Percentiles rank a stretch among this genome's conserved stretches.
Conservation (phyloP, 371 early-diverging fungal species). For the Rhizopus sp. region DNA sequence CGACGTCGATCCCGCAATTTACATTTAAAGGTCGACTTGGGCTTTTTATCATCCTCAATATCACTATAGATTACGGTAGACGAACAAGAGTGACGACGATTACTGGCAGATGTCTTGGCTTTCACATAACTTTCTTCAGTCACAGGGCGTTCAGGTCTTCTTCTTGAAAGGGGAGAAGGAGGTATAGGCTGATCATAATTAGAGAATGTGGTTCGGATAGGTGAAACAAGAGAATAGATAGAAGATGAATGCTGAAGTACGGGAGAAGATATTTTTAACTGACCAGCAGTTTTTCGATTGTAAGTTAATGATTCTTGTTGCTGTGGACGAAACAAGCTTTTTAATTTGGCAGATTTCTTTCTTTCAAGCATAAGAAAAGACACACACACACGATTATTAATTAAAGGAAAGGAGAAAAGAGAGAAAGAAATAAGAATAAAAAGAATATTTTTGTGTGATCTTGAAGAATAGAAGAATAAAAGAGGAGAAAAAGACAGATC, state of each 20-base stretch:
- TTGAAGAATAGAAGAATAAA: not conserved
- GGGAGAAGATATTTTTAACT: constrained; percentile 34
- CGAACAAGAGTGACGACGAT: constrained; percentile 31
- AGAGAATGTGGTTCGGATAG: constrained; percentile 32
- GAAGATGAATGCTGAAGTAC: constrained; percentile 47
- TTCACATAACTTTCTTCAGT: not conserved
- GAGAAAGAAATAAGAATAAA: not conserved
- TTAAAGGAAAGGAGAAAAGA: not conserved
- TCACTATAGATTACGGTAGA: constrained; percentile 16
- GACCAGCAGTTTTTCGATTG: constrained; percentile 16
- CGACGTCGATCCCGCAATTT: constrained; percentile 19
- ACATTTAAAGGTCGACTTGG: not conserved
- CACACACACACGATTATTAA: not conserved
- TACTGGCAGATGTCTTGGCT: not conserved
- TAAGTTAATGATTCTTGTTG: not conserved
- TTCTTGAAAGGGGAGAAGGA: constrained; percentile 23
- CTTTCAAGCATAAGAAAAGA: constrained; percentile 15
- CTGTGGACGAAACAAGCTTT: constrained; percentile 15
- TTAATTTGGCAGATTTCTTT: constrained; percentile 15
- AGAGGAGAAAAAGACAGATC: not conserved
- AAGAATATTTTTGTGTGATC: not conserved
- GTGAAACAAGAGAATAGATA: constrained; percentile 45
- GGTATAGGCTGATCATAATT: constrained; percentile 32
- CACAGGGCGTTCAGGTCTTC: constrained; percentile 5
- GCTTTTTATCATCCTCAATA: not conserved